phyloP scores from a whole-genome alignment of 2,329 filamentous ascomycete species.

The Diaporthe australafricana region DNA sequence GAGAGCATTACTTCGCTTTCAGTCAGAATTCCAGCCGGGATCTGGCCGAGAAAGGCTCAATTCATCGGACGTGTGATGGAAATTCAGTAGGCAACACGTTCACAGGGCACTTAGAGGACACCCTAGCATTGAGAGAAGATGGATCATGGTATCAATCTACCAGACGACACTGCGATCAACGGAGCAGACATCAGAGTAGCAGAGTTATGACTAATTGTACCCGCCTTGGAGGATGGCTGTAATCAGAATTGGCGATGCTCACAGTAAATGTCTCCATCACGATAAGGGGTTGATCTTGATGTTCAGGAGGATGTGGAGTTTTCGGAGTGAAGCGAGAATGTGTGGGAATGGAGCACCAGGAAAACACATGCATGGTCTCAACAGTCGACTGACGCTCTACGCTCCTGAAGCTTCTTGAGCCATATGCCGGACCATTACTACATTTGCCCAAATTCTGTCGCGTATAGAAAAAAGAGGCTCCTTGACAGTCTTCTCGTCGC shows the following conservation, averaged over 20 bases:
- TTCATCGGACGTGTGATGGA: background rate
- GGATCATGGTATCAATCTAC: background rate
- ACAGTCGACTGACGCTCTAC: background rate
- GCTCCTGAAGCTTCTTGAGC: background rate
- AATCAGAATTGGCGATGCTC: background rate
- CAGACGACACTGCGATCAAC: background rate
- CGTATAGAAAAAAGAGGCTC: no score
- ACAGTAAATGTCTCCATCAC: background rate
- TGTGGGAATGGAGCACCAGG: no score
- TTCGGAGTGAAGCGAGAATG: background rate
- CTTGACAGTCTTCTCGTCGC: background rate
- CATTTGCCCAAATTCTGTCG: no score
- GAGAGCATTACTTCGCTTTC: background rate
- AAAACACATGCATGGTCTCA: background rate
- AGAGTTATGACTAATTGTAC: background rate
- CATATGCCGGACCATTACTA: no score
- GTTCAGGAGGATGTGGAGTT: constrained; percentile 3
- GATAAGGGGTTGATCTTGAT: constrained; percentile 10
- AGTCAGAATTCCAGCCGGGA: background rate
- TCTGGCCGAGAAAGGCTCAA: background rate
- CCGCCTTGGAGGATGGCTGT: background rate
- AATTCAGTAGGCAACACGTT: background rate
- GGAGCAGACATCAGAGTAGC: no score
- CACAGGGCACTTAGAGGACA: background rate
- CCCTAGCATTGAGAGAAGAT: background rate